Evolutionary conservation across 305 asterid genomes (phyloP).

Genomic region (Fraxinus paxiana): DNA sequence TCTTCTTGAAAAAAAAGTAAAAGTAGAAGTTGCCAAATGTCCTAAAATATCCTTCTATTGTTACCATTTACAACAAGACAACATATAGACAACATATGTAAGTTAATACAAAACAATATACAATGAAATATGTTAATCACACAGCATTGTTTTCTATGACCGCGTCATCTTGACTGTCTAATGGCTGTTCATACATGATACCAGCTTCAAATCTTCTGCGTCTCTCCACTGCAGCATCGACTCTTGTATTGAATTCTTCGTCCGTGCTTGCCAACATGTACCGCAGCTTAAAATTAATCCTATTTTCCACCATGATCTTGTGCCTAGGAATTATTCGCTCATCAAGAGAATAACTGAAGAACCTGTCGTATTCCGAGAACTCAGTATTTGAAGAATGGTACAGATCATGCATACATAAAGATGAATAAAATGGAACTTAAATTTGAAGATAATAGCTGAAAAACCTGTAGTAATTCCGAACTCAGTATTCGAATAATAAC

Average conservation of each 20-base stretch:
- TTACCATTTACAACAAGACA: not conserved
- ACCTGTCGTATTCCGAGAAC: constrained; percentile 38
- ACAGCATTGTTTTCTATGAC: not conserved
- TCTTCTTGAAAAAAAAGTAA: not conserved
- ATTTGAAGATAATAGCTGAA: not conserved
- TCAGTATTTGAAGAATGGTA: not conserved
- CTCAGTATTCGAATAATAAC: not conserved
- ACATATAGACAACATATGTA: no score
- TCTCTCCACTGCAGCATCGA: constrained; percentile 55
- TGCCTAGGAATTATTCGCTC: constrained; percentile 75
- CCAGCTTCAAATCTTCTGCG: constrained; percentile 74
- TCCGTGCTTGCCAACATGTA: constrained; percentile 71
- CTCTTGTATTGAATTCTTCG: constrained; percentile 59
- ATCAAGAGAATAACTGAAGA: constrained; percentile 91
- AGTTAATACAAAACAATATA: not conserved
- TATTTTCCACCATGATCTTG: constrained; percentile 62
- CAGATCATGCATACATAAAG: not conserved
- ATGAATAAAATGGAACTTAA: not conserved
- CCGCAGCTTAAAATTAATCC: constrained; percentile 70
- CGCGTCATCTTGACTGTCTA: not conserved
- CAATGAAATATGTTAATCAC: not conserved
- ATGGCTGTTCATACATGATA: constrained; percentile 17
- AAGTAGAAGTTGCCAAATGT: not conserved
- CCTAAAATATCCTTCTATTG: not conserved
- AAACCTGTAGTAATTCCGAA: not conserved